Base-by-base conservation (phyloP, 2,329 filamentous ascomycete species). In the Ascochyta fabae region DNA sequence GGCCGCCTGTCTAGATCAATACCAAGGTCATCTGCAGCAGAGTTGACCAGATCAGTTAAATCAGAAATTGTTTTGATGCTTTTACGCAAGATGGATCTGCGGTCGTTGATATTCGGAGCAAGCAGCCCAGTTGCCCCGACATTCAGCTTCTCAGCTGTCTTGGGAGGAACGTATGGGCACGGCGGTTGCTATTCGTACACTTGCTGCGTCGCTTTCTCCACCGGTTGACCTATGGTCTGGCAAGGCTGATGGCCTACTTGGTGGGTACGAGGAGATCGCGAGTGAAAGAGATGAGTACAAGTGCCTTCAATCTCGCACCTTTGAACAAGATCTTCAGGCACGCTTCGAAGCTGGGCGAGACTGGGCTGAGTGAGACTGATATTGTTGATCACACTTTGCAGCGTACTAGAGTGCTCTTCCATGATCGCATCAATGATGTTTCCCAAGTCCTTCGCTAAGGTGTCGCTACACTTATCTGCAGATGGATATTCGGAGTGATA, bases 301-400 rank as follows among this genome's bases (percentile, higher is more conserved):
- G 33, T 16, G 31, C 9, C 45, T 22, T 46, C 48, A 23, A 33
- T 8, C 34, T 65, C 57, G 42, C 46, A 63, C 13, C 51, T 48
- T 19, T 68, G 56, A 9, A 66, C 56, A 16, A 65, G 53, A 24
- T 67, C 61, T 50, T 65, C 52, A 13, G 69, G 62, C 5, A 63
- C 38, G 19, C 49, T 59, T 23, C 58, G 58, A 42, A 66, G 54
- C 16, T 65, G 60, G n/a, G 49, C 23, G 38, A 66, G 54, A 42
- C 49, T 56, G 13, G 64, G 62, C 33, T 62, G 63, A 16, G 61
- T 66, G n/a, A 48, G 56, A 19, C 69, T 64, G 27, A 77, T 67
- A 48, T 78, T 76, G 53, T 71, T 67, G 55, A 80, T 76, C 3
- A 80, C 71, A 38, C 64, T 61, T 51, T 77, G 69, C 8, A 80